Evolutionary conservation across 768 basidiomycete species (phyloP), one percentile per base, ranked within the genome.

Genomic region (Suillus plorans): DNA sequence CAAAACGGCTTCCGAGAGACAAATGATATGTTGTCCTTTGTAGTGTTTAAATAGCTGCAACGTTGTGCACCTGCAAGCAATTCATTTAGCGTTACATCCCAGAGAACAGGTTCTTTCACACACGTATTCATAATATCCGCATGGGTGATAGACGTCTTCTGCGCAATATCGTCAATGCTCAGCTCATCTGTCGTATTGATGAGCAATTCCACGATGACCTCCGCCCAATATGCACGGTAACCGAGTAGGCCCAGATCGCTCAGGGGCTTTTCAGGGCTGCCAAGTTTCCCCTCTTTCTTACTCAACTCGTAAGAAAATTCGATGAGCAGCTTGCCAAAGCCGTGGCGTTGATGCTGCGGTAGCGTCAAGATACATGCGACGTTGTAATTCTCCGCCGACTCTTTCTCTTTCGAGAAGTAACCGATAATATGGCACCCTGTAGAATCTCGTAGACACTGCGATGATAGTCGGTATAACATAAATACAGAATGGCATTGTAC

Each of bases 321-420:
- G 76, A 99, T 99, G 44, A 99, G 82, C 34, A 98, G 81, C 75
- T 94, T 94, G 64, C 97, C 97, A 76, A 95, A 97, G 6, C 96
- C 96, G 74, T 93, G 90, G 41, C 97, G 90, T 76, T 99, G 97
- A 74, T 99, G 94, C 74, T 99, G 97, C 6, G 97, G 97, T 49
- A 99, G 85, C n/a, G 97, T 95, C 65, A 99, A 80, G 77, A 99
- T 98, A 83, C 97, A 99, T 0, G 97, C 97, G 62, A 99, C 93
- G 77, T 99, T 99, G 83, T 99, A 99, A 71, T 89, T 94, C 71
- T 99, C 97, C 34, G 97, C 91, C 3, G 88, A 96, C 77, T 99
- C 97, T 76, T 99, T 99, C 81, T 99, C 97, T 74, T 99, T 99
- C 36, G 95, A 98, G 78, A 99, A 99, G 80, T 98, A 99, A 31